Evolutionary conservation across 1,284 basidiomycete species (phyloP), one percentile per base, ranked within the genome.

Genomic region (Marasmius oreades): DNA sequence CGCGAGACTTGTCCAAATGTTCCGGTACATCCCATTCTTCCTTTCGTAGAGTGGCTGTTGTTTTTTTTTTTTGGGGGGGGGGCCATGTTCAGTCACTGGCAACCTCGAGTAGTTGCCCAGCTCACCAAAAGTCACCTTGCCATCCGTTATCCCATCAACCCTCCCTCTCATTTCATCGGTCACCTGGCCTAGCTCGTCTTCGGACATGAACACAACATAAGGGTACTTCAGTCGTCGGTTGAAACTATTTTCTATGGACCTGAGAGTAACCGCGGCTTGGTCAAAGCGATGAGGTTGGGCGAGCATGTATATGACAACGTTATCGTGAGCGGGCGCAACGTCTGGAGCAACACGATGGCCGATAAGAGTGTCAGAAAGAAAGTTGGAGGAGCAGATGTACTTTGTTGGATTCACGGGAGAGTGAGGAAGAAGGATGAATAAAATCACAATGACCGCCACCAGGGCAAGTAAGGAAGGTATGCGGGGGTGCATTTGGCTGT

Each of bases 161-260:
- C 66, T 64, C 18, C 57, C 58, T 46, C 52, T 65, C 50, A 64
- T 56, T 28, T 66, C 61, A n/a, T 65, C 62, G 1, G 62, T 62
- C 22, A 68, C 63, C 22, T 58, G 53, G 20, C 51, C 48, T 18
- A 59, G 57, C 44, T 67, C 66, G 16, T 64, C 62, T 54, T 62
- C 61, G 0, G 63, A 62, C 44, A 62, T 67, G 55, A 69, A 65
- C 3, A 69, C 55, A 16, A 69, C 58, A 34, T 67, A 67, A n/a
- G 67, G 67, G 42, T 69, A 69, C 59, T 68, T 64, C 0, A 69
- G 60, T 11, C 65, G 57, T 1, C 66, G 61, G 44, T 69, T 69
- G 53, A 69, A 69, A 7, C 67, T 65, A 28, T 66, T 65, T 42
- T 69, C 68, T 28, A 66, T 62, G 46, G 66, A 68, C 31, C 59